Conservation (phyloP, 176 grass and related monocot genomes). For the Aegilops bicornis region DNA sequence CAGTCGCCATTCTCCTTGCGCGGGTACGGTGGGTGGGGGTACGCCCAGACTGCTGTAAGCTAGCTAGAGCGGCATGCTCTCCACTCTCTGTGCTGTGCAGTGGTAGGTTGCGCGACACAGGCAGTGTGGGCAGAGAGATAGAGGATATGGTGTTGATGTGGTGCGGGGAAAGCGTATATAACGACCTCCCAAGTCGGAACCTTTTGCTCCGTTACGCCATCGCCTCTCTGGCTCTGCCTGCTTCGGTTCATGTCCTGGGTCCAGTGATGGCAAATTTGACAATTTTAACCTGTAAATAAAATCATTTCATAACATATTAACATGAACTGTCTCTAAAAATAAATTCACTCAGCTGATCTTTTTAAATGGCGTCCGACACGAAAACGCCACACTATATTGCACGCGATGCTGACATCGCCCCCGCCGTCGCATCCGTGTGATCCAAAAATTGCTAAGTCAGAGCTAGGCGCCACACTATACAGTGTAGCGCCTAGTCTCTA, state of each 20-base stretch:
- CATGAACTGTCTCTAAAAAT: no score
- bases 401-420: no score
- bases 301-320: no score
- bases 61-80: background rate
- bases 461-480: no score
- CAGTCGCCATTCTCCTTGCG: conserved; percentile 18
- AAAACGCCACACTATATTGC: no score
- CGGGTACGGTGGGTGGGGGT: background rate
- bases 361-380: no score
- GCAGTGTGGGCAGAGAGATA: background rate
- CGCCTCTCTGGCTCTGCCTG: background rate
- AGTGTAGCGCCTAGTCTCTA: no score
- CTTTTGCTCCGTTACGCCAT: background rate
- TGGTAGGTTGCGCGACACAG: background rate
- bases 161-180: conserved; percentile 28
- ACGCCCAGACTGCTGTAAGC: background rate
- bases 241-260: background rate
- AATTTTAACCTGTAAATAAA: no score
- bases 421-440: no score
- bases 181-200: background rate
- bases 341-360: no score
- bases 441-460: no score
- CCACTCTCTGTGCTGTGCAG: background rate
- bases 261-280: background rate
- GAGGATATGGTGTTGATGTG: background rate